Percentiles rank a stretch among this genome's conserved stretches.
phyloP scores from a whole-genome alignment of 164 flowering plant species.

The Chimonanthus salicifolius region DNA sequence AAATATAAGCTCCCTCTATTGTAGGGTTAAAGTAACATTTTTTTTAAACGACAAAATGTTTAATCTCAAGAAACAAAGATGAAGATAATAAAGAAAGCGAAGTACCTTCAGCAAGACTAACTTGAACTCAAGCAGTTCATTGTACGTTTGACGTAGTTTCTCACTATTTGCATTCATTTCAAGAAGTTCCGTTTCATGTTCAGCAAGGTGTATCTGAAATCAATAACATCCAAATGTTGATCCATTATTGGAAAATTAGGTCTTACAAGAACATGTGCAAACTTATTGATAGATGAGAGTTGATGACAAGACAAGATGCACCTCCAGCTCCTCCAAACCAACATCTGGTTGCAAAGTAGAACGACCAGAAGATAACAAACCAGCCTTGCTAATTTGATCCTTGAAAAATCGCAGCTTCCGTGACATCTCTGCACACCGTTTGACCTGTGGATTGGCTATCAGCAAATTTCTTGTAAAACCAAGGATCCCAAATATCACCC shows the following conservation, averaged over 20 bases:
- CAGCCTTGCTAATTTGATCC: conserved; percentile 88
- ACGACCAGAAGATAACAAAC: conserved; percentile 44
- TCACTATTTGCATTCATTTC: conserved; percentile 93
- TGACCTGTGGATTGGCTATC: conserved; percentile 54
- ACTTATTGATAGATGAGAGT: not conserved
- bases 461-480: conserved; percentile 7
- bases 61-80: not conserved
- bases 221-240: conserved; percentile 11
- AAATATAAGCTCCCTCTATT: no score
- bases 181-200: conserved; percentile 82
- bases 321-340: conserved; percentile 88
- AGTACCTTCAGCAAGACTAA: conserved; percentile 87
- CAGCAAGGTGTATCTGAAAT: conserved; percentile 70
- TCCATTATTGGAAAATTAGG: not conserved
- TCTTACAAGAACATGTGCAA: not conserved
- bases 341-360: conserved; percentile 53
- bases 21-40: no score
- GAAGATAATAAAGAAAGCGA: not conserved
- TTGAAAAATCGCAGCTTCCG: conserved; percentile 78
- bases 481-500: no score
- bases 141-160: conserved; percentile 66
- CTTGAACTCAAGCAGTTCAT: conserved; percentile 91
- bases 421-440: conserved; percentile 96
- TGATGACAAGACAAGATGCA: conserved; percentile 17
- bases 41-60: no score